phyloP scores from a whole-genome alignment of 2,329 filamentous ascomycete species.

The Aspergillus sp. region DNA sequence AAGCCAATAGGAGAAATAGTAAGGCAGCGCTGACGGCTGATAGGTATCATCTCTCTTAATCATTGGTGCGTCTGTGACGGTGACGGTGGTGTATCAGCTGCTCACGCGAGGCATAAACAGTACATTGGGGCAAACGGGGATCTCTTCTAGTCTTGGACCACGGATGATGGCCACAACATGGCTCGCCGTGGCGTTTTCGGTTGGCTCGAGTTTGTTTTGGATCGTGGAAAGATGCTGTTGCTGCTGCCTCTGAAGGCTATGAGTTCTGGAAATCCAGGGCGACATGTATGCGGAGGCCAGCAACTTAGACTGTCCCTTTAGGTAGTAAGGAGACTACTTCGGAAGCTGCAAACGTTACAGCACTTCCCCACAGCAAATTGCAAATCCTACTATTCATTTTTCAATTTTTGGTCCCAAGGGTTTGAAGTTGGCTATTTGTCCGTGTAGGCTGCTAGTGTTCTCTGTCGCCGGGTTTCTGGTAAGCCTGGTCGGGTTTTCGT shows the following conservation, averaged over 20 bases:
- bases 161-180: slow-evolving; percentile 7
- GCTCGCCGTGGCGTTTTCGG: slow-evolving; percentile 7
- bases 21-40: not conserved
- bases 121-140: slow-evolving; percentile 1
- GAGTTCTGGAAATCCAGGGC: slow-evolving; percentile 5
- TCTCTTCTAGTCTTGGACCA: slow-evolving; percentile 7
- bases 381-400: slow-evolving; percentile 4
- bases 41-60: slow-evolving; percentile 8
- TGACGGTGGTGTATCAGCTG: slow-evolving; percentile 6
- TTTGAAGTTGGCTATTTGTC: too few species aligned
- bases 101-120: slow-evolving; percentile 6
- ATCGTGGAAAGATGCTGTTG: slow-evolving; percentile 10
- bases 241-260: slow-evolving; percentile 5
- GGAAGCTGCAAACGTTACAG: slow-evolving; percentile 1
- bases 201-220: slow-evolving; percentile 4
- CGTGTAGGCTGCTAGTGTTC: too few species aligned
- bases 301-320: slow-evolving; percentile 1
- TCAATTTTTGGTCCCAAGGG: not conserved
- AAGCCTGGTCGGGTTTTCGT: too few species aligned
- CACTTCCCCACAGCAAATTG: not conserved
- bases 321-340: not conserved
- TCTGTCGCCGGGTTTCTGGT: too few species aligned
- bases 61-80: slow-evolving; percentile 7
- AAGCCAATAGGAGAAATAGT: slow-evolving; percentile 7
- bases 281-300: slow-evolving; percentile 1